Conservation (phyloP, 1,284 basidiomycete species). For the Irpex sp. region DNA sequence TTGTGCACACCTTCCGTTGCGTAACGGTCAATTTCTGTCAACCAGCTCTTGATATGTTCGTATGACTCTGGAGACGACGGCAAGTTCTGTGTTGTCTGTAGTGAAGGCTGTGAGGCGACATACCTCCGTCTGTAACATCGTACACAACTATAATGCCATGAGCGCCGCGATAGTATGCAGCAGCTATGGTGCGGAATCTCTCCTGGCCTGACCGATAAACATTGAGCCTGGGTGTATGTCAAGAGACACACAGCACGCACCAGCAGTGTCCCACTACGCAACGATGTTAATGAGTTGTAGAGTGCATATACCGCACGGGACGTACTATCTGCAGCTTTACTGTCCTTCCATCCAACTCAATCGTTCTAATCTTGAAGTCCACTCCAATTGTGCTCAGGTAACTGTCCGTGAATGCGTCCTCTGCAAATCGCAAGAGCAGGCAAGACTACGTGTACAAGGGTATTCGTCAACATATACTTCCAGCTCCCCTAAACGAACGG, state of each 20-base stretch:
- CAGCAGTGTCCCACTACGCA: constrained; percentile 92
- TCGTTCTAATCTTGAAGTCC: constrained; percentile 99
- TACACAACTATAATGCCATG: constrained; percentile 99
- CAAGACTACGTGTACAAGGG: constrained; percentile 70
- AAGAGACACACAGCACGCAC: constrained; percentile 32
- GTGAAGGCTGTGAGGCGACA: constrained; percentile 16
- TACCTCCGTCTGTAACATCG: constrained; percentile 98
- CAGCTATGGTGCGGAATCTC: constrained; percentile 96
- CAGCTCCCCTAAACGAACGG: constrained; percentile 7
- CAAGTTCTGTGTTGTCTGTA: constrained; percentile 6
- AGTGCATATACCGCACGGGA: constrained; percentile 19
- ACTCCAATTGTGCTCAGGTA: constrained; percentile 99
- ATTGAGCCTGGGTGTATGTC: neutral
- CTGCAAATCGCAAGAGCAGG: constrained; percentile 96
- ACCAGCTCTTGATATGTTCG: constrained; percentile 99
- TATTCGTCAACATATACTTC: neutral
- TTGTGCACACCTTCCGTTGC: constrained; percentile 99
- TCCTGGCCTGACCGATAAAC: constrained; percentile 70
- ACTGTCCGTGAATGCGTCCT: constrained; percentile 99
- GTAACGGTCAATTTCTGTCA: constrained; percentile 99
- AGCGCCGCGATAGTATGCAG: constrained; percentile 95
- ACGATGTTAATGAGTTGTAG: neutral
- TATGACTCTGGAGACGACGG: constrained; percentile 72
- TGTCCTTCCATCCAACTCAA: constrained; percentile 99
- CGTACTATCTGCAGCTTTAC: constrained; percentile 99